These are phyloP conservation scores for Dorcoceras hygrometricum DNA, from an alignment of 257 asterid genomes.

Conservation along the genomic window DNA sequence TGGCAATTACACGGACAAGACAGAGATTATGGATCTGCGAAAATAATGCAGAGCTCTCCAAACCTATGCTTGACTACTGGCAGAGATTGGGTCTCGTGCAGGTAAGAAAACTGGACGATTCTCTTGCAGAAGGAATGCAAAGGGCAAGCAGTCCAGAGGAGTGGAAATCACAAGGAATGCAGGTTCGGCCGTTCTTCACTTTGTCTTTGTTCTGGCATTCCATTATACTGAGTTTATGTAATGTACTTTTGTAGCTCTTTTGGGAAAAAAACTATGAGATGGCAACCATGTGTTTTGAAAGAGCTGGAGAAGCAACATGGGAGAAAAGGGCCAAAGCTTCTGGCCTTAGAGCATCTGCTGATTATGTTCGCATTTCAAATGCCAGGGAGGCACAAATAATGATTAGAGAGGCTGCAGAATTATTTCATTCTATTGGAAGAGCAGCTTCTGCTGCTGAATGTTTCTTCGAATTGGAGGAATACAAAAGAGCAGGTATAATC, in stretches of 20 bases:
- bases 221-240: not conserved
- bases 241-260: constrained; percentile 40
- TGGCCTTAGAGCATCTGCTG: constrained; percentile 47
- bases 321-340: constrained; percentile 62
- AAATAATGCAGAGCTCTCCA: constrained; percentile 38
- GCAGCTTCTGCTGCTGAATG: constrained; percentile 61
- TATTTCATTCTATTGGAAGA: constrained; percentile 48
- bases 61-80: constrained; percentile 72
- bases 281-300: constrained; percentile 66
- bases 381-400: constrained; percentile 32
- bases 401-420: constrained; percentile 65
- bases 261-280: constrained; percentile 65
- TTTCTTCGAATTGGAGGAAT: constrained; percentile 54
- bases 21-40: constrained; percentile 80
- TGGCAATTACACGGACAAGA: constrained; percentile 65
- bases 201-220: not conserved
- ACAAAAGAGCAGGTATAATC: constrained; percentile 49
- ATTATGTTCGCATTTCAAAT: constrained; percentile 37
- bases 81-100: constrained; percentile 51
- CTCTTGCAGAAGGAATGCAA: constrained; percentile 57
- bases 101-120: constrained; percentile 44
- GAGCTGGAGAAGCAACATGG: constrained; percentile 59
- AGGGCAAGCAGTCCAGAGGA: constrained; percentile 61
- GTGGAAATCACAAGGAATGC: constrained; percentile 61
- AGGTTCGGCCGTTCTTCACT: constrained; percentile 32